Percentiles rank a stretch among this genome's conserved stretches.
Evolutionary conservation across 2,329 filamentous ascomycete genomes (phyloP).

Genomic region (Ophiostoma sp.): DNA sequence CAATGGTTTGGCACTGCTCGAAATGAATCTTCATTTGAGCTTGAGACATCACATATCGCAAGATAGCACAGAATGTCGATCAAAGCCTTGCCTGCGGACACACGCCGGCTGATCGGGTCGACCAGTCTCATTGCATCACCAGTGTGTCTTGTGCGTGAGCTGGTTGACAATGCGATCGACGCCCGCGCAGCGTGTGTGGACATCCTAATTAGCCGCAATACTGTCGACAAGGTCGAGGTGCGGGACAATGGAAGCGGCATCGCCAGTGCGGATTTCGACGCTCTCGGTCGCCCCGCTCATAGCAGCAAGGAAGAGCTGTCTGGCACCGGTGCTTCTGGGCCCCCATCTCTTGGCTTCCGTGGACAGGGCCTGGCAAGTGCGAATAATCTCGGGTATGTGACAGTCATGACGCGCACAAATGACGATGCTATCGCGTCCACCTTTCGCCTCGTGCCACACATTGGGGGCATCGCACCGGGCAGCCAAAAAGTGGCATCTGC

Average conservation of each 20-base stretch:
- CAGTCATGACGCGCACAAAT: constrained; percentile 58
- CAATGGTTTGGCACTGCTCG: background rate
- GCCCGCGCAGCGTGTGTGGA: constrained; percentile 62
- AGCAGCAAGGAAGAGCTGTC: constrained; percentile 58
- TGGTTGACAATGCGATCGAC: constrained; percentile 72
- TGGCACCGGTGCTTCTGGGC: constrained; percentile 40
- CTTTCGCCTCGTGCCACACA: constrained; percentile 40
- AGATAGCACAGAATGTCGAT: constrained; percentile 45
- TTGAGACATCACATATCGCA: background rate
- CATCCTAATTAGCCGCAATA: constrained; percentile 59
- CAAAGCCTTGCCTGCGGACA: constrained; percentile 43
- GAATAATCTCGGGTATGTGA: constrained; percentile 55
- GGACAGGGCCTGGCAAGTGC: constrained; percentile 67
- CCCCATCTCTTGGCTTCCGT: constrained; percentile 65
- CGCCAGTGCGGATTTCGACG: constrained; percentile 52
- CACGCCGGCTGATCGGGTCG: constrained; percentile 55
- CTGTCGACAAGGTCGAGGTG: constrained; percentile 63
- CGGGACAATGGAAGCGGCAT: constrained; percentile 72
- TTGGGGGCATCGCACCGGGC: constrained; percentile 37
- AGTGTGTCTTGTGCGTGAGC: constrained; percentile 63
- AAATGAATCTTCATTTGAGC: background rate
- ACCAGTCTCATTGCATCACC: constrained; percentile 56
- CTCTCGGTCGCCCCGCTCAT: constrained; percentile 60
- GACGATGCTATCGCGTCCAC: constrained; percentile 54
- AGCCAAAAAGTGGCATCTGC: constrained; percentile 42